Evolutionary conservation across 2,329 filamentous ascomycete species (phyloP).

Genomic region (Penicillium sp.): DNA sequence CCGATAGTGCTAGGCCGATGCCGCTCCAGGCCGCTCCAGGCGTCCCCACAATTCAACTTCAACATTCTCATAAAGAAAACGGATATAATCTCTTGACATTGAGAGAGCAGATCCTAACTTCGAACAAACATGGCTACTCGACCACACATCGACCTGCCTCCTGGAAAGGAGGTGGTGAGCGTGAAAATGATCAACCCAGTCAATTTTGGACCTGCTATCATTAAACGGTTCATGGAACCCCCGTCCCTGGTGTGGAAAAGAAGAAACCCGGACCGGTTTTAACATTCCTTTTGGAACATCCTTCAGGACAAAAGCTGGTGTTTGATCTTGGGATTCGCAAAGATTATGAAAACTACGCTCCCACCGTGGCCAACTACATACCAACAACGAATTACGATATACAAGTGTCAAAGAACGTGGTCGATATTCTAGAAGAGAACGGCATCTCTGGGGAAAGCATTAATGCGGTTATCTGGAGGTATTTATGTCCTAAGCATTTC

Average conservation of each 20-base stretch:
- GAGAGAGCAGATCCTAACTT: neutral
- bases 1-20: neutral
- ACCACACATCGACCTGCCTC: conserved; percentile 24
- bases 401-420: conserved; percentile 24
- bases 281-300: conserved; percentile 15
- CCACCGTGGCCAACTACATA: conserved; percentile 18
- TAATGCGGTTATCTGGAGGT: conserved; percentile 21
- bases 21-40: neutral
- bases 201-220: conserved; percentile 42
- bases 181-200: conserved; percentile 39
- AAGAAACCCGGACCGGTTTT: neutral
- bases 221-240: conserved; percentile 42
- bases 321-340: conserved; percentile 36
- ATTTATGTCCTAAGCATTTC: neutral
- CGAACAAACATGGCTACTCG: neutral
- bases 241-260: conserved; percentile 36
- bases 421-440: conserved; percentile 24
- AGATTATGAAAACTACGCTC: conserved; percentile 29
- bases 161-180: neutral
- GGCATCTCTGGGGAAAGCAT: conserved; percentile 17
- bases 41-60: neutral
- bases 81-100: neutral
- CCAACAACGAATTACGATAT: conserved; percentile 17
- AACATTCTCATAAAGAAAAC: neutral
- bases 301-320: conserved; percentile 15